Percentiles rank a stretch among this genome's conserved stretches.
These are phyloP conservation scores for Suillus luteus DNA, from an alignment of 768 basidiomycete species.

Conservation along the genomic window DNA sequence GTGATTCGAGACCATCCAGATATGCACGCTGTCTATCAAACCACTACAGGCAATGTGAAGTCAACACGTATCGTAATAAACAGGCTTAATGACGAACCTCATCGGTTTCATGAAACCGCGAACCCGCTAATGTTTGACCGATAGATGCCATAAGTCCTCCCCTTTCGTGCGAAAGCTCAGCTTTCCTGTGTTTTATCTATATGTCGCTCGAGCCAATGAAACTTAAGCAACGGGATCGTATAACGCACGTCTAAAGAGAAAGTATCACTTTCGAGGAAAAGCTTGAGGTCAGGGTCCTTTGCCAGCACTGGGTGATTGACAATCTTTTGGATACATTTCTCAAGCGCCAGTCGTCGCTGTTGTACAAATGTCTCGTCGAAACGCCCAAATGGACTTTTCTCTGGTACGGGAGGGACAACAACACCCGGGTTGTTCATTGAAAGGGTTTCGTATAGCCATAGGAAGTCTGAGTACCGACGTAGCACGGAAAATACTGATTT, in stretches of 20 bases:
- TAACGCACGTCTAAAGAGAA: constrained; percentile 83
- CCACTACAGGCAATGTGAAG: constrained; percentile 58
- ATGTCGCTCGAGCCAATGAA: constrained; percentile 8
- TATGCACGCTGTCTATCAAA: constrained; percentile 86
- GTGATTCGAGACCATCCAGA: constrained; percentile 87
- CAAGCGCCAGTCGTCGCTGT: constrained; percentile 79
- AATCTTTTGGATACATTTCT: constrained; percentile 91
- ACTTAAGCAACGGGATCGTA: neutral
- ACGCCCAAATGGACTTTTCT: constrained; percentile 91
- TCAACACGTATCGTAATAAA: neutral
- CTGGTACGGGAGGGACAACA: constrained; percentile 94
- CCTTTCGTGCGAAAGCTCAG: constrained; percentile 73
- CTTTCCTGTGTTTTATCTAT: constrained; percentile 87
- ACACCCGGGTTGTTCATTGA: constrained; percentile 93
- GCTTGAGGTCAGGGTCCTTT: constrained; percentile 83
- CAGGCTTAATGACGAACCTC: constrained; percentile 50
- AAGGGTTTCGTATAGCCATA: constrained; percentile 93
- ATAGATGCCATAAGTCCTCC: constrained; percentile 85
- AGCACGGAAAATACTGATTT: constrained; percentile 90
- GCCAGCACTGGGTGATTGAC: constrained; percentile 89
- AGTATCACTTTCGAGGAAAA: constrained; percentile 92
- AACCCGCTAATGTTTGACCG: constrained; percentile 75
- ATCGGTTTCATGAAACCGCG: constrained; percentile 86
- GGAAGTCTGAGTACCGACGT: constrained; percentile 95
- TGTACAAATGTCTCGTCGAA: constrained; percentile 93